A percentile compares a stretch with the other conserved stretches of the same genome.
Evolutionary conservation across 805 yeast genomes (phyloP).

Genomic region (Blastobotrys parvus): DNA sequence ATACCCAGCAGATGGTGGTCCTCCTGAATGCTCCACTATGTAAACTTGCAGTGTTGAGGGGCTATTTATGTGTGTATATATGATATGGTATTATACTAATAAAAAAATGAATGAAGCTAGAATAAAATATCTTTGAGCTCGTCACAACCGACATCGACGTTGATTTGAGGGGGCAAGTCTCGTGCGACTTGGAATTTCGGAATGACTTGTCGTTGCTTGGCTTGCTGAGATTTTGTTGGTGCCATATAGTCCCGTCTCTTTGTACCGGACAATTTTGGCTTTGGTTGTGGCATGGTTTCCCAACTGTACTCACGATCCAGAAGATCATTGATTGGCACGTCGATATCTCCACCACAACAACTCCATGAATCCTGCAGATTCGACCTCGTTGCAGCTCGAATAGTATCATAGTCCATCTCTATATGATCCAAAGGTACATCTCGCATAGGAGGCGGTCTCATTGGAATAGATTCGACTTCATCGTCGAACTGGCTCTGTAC

Average conservation of each 20-base stretch:
- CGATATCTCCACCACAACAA: background rate
- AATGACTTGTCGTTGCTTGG: constrained; percentile 8
- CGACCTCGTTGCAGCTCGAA: background rate
- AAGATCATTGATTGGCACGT: background rate
- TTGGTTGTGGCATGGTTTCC: background rate
- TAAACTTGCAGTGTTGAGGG: constrained; percentile 2
- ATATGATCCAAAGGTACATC: constrained; percentile 15
- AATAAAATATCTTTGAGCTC: background rate
- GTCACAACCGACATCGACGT: constrained; percentile 1
- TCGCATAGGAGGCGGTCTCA: constrained; percentile 8
- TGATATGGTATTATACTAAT: background rate
- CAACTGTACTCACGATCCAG: background rate
- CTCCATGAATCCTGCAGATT: background rate
- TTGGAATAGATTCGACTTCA: constrained; percentile 13
- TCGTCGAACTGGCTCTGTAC: constrained; percentile 5
- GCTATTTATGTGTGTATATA: background rate
- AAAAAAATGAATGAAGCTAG: background rate
- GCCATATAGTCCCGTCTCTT: constrained; percentile 9
- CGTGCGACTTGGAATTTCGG: background rate
- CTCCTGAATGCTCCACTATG: constrained; percentile 16
- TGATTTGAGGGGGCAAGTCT: constrained; percentile 1
- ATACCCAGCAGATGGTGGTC: background rate
- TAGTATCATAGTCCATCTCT: constrained; percentile 12
- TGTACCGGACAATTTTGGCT: background rate
- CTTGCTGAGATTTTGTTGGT: constrained; percentile 16